Conservation (phyloP, 345 rosid species). For the Microcos paniculata region DNA sequence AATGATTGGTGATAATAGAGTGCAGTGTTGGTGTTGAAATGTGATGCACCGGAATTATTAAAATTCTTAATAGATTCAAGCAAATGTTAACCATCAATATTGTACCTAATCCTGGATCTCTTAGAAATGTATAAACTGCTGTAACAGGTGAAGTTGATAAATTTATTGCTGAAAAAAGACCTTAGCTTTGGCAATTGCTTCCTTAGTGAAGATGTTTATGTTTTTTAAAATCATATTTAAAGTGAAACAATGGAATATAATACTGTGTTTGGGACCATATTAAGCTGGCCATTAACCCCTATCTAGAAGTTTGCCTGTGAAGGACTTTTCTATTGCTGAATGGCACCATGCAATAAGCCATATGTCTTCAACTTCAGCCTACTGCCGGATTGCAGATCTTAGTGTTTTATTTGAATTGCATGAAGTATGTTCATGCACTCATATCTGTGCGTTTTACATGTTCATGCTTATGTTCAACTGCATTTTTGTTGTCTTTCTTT, state of each 20-base stretch:
- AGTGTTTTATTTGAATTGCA: background rate
- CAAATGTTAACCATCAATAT: background rate
- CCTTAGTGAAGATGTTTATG: background rate
- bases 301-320: background rate
- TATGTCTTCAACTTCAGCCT: background rate
- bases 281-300: background rate
- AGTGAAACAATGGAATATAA: background rate
- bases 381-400: background rate
- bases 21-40: background rate
- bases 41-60: background rate
- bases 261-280: background rate
- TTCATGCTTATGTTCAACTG: no score
- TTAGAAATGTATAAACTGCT: slow-evolving; percentile 3
- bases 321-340: background rate
- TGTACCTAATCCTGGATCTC: slow-evolving; percentile 3
- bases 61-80: background rate
- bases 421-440: background rate
- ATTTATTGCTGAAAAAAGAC: background rate
- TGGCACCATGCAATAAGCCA: background rate
- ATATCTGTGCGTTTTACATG: background rate
- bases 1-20: background rate
- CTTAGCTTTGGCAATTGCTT: background rate
- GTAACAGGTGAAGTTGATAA: background rate
- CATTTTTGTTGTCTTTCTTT: background rate
- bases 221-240: background rate